phyloP scores from a whole-genome alignment of 2,329 filamentous ascomycete genomes.

The Pseudogymnoascus sp. region DNA sequence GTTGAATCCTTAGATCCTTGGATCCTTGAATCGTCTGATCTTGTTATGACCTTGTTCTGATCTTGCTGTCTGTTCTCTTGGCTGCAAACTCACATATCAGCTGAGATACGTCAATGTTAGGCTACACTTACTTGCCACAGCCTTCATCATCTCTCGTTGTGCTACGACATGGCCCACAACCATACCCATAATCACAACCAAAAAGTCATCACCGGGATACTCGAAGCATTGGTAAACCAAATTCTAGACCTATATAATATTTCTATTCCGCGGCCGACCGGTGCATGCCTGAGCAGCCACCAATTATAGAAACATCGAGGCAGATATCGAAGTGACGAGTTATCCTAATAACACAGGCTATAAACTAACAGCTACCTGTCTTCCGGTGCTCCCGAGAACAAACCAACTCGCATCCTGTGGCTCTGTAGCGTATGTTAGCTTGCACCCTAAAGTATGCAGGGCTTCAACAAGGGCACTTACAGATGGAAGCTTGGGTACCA shows the following conservation, averaged over 20 bases:
- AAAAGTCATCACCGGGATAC: neutral
- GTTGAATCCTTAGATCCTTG: neutral
- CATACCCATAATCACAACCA: neutral
- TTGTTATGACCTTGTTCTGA: neutral
- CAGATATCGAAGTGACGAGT: neutral
- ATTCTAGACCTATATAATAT: slow-evolving; percentile 9
- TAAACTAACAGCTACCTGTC: slow-evolving; percentile 35
- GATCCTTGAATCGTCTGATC: neutral
- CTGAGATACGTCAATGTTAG: neutral
- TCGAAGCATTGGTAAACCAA: slow-evolving; percentile 6
- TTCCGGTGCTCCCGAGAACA: slow-evolving; percentile 65
- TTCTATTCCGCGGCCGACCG: slow-evolving; percentile 3
- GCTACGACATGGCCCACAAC: neutral
- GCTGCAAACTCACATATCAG: neutral
- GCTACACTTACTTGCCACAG: neutral
- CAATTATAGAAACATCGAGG: slow-evolving; percentile 7
- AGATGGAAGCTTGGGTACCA: slow-evolving; percentile 93
- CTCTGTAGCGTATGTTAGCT: slow-evolving; percentile 45
- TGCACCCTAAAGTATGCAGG: neutral
- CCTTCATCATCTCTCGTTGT: slow-evolving; percentile 1
- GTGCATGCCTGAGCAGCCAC: neutral
- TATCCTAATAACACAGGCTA: slow-evolving; percentile 7
- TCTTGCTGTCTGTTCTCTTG: neutral
- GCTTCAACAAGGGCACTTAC: slow-evolving; percentile 47
- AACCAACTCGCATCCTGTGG: slow-evolving; percentile 69